Percentiles rank a stretch among this genome's conserved stretches.
Conservation (phyloP, 352 stramenopile genomes). For the Phytophthora foliorum region DNA sequence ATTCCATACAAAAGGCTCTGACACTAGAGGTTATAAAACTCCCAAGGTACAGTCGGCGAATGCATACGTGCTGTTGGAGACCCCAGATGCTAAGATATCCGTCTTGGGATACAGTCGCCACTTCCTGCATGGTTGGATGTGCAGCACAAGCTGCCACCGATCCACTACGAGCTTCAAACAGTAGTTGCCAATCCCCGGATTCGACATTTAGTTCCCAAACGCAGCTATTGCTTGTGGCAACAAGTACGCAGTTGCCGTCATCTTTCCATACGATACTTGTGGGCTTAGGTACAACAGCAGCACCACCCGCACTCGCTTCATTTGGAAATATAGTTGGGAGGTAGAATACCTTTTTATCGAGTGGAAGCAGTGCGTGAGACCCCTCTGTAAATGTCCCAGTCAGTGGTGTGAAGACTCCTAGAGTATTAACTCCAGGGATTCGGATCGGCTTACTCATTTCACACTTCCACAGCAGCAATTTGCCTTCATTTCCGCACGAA, state of each 20-base stretch:
- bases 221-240: conserved; percentile 66
- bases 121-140: conserved; percentile 58
- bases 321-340: conserved; percentile 49
- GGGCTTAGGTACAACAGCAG: conserved; percentile 39
- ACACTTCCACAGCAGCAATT: conserved; percentile 66
- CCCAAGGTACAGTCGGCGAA: conserved; percentile 43
- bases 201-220: conserved; percentile 70
- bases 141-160: conserved; percentile 41
- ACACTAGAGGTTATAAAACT: conserved; percentile 23
- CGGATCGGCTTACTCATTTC: conserved; percentile 59
- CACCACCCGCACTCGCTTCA: conserved; percentile 25
- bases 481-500: conserved; percentile 60
- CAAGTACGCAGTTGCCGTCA: conserved; percentile 58
- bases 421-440: conserved; percentile 67
- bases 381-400: conserved; percentile 63
- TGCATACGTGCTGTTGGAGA: conserved; percentile 52
- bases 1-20: conserved; percentile 63
- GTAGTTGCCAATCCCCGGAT: conserved; percentile 54
- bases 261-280: conserved; percentile 70
- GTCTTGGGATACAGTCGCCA: conserved; percentile 58
- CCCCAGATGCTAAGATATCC: conserved; percentile 69
- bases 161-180: conserved; percentile 65
- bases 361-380: conserved; percentile 44
- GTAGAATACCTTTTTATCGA: conserved; percentile 53
- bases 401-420: conserved; percentile 63